Conservation (phyloP, 495 filamentous ascomycete species). For the Paragyromitra xinjiangensis region DNA sequence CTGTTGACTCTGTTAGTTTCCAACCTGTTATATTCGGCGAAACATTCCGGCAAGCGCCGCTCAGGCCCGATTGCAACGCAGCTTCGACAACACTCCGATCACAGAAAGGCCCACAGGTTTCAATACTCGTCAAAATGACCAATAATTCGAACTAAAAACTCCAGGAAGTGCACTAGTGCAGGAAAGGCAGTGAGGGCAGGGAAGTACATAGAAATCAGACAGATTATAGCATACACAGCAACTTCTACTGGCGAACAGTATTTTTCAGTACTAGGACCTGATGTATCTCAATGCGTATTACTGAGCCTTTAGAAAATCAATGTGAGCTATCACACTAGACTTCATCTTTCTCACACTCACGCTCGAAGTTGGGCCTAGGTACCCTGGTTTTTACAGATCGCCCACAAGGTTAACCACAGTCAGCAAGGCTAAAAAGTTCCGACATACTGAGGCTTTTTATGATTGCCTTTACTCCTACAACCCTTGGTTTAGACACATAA, state of each 20-base stretch:
- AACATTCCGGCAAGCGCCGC: constrained; percentile 22
- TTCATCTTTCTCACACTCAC: background rate
- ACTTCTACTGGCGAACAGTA: background rate
- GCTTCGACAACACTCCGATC: background rate
- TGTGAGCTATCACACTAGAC: constrained; percentile 5
- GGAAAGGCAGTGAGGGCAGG: background rate
- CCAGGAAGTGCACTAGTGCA: background rate
- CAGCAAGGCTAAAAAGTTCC: background rate
- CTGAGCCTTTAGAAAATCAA: background rate
- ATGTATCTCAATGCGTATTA: background rate
- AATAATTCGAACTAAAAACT: background rate
- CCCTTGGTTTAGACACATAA: background rate
- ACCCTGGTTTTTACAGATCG: background rate
- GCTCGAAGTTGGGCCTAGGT: background rate
- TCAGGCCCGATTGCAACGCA: constrained; percentile 38
- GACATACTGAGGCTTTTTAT: constrained; percentile 4
- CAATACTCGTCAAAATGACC: background rate
- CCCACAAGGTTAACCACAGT: background rate
- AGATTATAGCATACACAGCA: background rate
- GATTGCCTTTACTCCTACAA: background rate
- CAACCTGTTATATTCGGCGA: background rate
- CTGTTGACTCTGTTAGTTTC: background rate
- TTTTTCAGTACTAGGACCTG: background rate
- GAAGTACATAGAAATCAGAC: background rate
- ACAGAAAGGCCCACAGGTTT: background rate